These are phyloP conservation scores for Spiromastix sp. DNA, from an alignment of 2,329 filamentous ascomycete species.

Conservation along the genomic window DNA sequence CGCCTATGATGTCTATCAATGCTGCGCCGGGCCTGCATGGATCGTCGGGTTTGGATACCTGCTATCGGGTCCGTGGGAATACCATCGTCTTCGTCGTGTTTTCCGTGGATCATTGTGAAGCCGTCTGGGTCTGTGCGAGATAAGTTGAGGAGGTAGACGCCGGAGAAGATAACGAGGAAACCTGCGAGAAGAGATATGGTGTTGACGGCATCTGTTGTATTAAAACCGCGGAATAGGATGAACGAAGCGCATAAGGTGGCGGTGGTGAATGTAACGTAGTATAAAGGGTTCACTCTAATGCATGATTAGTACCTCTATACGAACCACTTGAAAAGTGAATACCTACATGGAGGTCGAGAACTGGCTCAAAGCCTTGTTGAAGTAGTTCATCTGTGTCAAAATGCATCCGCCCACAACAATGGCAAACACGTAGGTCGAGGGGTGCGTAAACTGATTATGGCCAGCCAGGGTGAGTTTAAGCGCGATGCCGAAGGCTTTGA, in stretches of 20 bases:
- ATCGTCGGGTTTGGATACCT: constrained; percentile 77
- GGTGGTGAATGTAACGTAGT: constrained; percentile 96
- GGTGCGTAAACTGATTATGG: constrained; percentile 89
- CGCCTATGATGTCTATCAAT: constrained; percentile 44
- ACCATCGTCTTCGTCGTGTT: constrained; percentile 53
- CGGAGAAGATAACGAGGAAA: constrained; percentile 89
- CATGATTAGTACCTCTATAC: constrained; percentile 16
- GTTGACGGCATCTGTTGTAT: constrained; percentile 83
- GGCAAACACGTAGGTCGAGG: constrained; percentile 94
- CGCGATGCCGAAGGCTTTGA: constrained; percentile 97
- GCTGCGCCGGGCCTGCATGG: constrained; percentile 82
- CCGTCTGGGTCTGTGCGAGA: constrained; percentile 85
- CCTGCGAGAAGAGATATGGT: constrained; percentile 86
- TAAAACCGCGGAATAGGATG: constrained; percentile 92
- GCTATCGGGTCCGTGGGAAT: constrained; percentile 88
- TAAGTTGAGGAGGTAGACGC: constrained; percentile 93
- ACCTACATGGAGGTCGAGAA: constrained; percentile 94
- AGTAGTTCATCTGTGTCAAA: constrained; percentile 98
- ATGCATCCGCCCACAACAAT: constrained; percentile 92
- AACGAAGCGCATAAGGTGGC: constrained; percentile 90
- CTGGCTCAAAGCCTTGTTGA: constrained; percentile 95
- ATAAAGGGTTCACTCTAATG: constrained; percentile 73
- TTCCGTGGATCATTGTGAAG: constrained; percentile 52
- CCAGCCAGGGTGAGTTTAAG: constrained; percentile 88
- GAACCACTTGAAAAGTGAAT: not conserved